These are phyloP conservation scores for Entomophthora muscae DNA, from an alignment of 371 early-diverging fungal species.

Conservation along the genomic window DNA sequence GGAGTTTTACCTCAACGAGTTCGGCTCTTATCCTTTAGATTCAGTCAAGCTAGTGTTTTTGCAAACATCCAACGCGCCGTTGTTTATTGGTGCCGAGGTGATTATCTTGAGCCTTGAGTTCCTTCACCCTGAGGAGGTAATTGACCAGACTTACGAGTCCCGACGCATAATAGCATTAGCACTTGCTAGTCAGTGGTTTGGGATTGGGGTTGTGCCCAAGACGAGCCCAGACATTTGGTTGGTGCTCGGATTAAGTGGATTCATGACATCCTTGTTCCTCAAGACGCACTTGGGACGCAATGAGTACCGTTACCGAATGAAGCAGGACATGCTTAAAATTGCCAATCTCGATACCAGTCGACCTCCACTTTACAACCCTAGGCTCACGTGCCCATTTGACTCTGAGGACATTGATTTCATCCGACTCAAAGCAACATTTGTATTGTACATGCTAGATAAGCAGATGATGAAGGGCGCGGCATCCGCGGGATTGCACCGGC, in stretches of 20 bases:
- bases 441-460: conserved; percentile 84
- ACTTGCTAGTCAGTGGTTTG: conserved; percentile 85
- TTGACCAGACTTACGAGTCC: conserved; percentile 76
- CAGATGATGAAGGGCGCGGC: conserved; percentile 71
- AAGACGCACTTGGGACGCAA: conserved; percentile 66
- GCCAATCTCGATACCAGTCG: conserved; percentile 66
- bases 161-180: conserved; percentile 44
- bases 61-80: conserved; percentile 45
- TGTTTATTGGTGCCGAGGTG: conserved; percentile 49
- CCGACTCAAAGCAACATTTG: conserved; percentile 64
- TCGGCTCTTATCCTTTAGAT: conserved; percentile 72
- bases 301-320: conserved; percentile 67
- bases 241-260: conserved; percentile 56
- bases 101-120: conserved; percentile 40
- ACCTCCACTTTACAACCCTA: conserved; percentile 56
- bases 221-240: conserved; percentile 70
- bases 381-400: conserved; percentile 35
- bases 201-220: conserved; percentile 61
- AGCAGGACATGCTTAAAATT: conserved; percentile 67
- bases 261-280: conserved; percentile 50
- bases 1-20: conserved; percentile 69
- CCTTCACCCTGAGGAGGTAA: conserved; percentile 49
- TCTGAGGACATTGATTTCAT: conserved; percentile 63
- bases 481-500: conserved; percentile 53
- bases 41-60: conserved; percentile 77